Evolutionary conservation across 192 early-diverging fungal genomes (phyloP), one percentile per base, ranked within the genome.

Genomic region (Lobosporangium transversale): DNA sequence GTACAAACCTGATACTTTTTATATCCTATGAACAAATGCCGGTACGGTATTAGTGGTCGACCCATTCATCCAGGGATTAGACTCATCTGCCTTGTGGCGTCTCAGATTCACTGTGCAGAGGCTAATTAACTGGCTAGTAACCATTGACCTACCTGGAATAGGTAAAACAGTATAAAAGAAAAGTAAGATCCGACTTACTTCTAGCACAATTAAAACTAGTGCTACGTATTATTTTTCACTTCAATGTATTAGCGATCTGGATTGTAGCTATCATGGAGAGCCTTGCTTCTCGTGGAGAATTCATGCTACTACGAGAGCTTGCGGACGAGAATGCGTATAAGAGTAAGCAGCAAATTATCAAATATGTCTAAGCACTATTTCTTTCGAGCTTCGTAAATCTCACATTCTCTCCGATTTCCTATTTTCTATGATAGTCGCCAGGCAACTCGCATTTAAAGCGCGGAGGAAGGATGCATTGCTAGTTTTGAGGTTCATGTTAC

Each of bases 261-360:
- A 58, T 76, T 27, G 65, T 67, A 7, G 43, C 73, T 4, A 62
- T 76, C 30, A 76, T 76, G 58, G 73, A 76, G 23, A 62, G 73
- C 15, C 58, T 76, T 29, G 73, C 65, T 15, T 76, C 73, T 3
- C 64, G 65, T 5, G 73, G 73, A 57, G 73, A 76, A 18, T 66
- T 67, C n/a, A 52, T 23, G 12, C 15, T 76, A 11, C 73, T 76
- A 33, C 73, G 73, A 18, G 65, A 76, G 26, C 33, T 76, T 15
- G 47, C 73, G 18, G 59, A 59, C 32, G 23, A 67, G 27, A 67
- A 76, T 57, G 73, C 63, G 1, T 76, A 76, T 53, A 76, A 76
- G 37, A 52, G 73, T 76, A 62, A 40, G 37, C 30, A 15, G 20
- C 17, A 32, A 49, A 30, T 3, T 26, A 42, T 4, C 33, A 32